Conservation (phyloP, 2,329 filamentous ascomycete genomes). For the Fusarium cyanostomum region DNA sequence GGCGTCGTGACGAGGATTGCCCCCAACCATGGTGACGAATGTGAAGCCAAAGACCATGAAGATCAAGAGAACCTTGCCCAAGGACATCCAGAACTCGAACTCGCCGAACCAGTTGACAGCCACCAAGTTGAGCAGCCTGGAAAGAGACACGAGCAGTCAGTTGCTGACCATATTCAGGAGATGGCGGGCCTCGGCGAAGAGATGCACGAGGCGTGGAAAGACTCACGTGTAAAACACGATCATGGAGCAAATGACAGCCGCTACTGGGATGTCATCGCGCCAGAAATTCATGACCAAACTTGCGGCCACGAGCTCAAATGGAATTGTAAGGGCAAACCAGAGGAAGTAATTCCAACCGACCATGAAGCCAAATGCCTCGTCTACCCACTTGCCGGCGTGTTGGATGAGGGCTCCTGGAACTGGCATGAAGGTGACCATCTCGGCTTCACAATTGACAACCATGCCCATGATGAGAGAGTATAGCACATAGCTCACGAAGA, state of each 20-base stretch:
- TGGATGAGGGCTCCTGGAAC: conserved; percentile 69
- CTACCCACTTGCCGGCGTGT: conserved; percentile 69
- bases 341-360: conserved; percentile 53
- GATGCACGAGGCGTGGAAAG: background rate
- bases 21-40: conserved; percentile 79
- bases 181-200: background rate
- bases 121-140: conserved; percentile 66
- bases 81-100: conserved; percentile 73
- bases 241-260: conserved; percentile 65
- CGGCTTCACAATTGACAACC: conserved; percentile 70
- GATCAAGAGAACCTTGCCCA: conserved; percentile 71
- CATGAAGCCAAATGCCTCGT: conserved; percentile 67
- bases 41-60: conserved; percentile 75
- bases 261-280: conserved; percentile 63
- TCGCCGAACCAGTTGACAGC: conserved; percentile 72
- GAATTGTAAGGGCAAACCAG: conserved; percentile 50
- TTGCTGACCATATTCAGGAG: background rate
- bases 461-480: conserved; percentile 63
- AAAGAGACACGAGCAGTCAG: conserved; percentile 36
- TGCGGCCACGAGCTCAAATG: conserved; percentile 51
- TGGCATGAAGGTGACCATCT: conserved; percentile 70
- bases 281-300: conserved; percentile 52
- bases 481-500: conserved; percentile 65
- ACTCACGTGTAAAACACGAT: conserved; percentile 65
- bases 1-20: conserved; percentile 73